phyloP scores from a whole-genome alignment of 345 rosid species.

The Citrus sp. region DNA sequence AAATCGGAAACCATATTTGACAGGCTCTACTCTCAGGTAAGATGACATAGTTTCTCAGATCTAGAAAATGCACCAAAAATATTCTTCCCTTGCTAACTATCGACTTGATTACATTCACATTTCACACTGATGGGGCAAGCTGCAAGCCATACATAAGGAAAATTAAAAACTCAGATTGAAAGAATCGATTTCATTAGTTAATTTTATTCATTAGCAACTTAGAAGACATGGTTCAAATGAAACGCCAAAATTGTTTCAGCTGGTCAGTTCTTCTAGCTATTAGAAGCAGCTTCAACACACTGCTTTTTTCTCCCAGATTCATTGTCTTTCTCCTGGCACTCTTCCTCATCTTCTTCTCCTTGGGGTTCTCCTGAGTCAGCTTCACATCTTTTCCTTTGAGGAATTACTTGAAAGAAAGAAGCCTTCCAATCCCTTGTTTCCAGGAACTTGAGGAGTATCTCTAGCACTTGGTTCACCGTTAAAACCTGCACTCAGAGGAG shows the following conservation, averaged over 20 bases:
- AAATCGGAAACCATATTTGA: too few species aligned
- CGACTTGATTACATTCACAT: not conserved
- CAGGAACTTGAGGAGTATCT: conserved; percentile 78
- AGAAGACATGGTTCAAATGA: not conserved
- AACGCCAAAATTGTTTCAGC: not conserved
- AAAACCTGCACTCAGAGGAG: conserved; percentile 55
- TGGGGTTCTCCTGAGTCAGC: conserved; percentile 32
- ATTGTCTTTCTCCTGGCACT: conserved; percentile 26
- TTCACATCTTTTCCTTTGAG: conserved; percentile 75
- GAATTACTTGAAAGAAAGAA: conserved; percentile 86
- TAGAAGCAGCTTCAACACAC: conserved; percentile 41
- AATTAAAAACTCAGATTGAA: not conserved
- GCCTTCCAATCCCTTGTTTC: conserved; percentile 86
- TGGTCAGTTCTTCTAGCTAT: conserved; percentile 16
- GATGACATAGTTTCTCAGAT: too few species aligned
- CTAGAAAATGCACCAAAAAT: not conserved
- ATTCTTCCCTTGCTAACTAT: not conserved
- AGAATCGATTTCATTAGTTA: not conserved
- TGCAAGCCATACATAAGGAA: not conserved
- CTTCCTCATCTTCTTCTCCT: conserved; percentile 26
- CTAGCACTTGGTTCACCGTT: conserved; percentile 92
- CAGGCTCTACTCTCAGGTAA: too few species aligned
- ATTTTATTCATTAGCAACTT: not conserved
- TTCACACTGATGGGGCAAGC: not conserved
- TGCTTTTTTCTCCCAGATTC: conserved; percentile 48